Conservation (phyloP, 257 asterid genomes). For the Lavandula angustifolia region DNA sequence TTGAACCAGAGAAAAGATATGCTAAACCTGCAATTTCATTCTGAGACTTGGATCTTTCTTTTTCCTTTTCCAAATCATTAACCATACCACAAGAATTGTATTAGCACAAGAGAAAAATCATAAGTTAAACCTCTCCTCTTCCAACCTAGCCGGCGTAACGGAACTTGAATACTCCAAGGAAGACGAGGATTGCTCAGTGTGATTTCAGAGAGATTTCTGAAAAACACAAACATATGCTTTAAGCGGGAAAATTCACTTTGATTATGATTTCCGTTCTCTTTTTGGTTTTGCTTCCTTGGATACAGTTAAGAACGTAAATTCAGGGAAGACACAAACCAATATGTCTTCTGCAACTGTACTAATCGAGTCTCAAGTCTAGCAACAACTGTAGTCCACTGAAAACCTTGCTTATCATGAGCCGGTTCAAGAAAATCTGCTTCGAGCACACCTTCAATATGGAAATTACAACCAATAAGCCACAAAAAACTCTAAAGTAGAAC, state of each 20-base stretch:
- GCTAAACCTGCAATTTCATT: too few species aligned
- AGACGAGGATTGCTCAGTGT: conserved; percentile 47
- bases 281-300: too few species aligned
- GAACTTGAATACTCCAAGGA: conserved; percentile 61
- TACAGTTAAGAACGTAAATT: conserved; percentile 27
- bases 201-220: conserved; percentile 47
- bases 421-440: conserved; percentile 99
- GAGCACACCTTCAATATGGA: conserved; percentile 60
- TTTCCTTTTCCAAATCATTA: too few species aligned
- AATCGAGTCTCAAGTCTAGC: conserved; percentile 77
- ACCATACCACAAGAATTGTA: too few species aligned
- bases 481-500: conserved; percentile 14
- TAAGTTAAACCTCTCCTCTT: too few species aligned
- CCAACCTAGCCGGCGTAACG: too few species aligned
- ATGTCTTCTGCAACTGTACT: conserved; percentile 71
- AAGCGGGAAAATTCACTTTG: not conserved
- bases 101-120: too few species aligned
- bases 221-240: conserved; percentile 23
- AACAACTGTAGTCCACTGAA: conserved; percentile 89
- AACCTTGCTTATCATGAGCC: conserved; percentile 98
- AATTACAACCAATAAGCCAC: not conserved
- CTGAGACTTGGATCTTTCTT: too few species aligned
- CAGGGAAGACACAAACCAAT: conserved; percentile 60
- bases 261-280: not conserved
- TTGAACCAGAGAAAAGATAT: too few species aligned